These are phyloP conservation scores for Aspergillus uvarum DNA, from an alignment of 2,329 filamentous ascomycete species.

Conservation along the genomic window DNA sequence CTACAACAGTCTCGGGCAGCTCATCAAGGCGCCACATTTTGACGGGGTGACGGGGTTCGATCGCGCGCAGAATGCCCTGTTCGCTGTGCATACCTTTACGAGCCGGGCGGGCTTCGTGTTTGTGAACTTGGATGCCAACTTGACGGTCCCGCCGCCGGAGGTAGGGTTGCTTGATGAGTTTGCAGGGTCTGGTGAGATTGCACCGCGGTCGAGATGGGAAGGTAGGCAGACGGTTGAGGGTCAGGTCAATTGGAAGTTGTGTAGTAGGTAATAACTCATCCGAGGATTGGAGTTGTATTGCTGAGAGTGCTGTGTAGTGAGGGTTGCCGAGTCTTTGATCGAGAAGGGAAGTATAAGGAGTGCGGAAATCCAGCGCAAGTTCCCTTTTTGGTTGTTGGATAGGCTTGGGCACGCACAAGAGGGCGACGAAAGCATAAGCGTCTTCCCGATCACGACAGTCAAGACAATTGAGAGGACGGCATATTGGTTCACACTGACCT, in stretches of 20 bases:
- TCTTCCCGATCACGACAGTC: constrained; percentile 29
- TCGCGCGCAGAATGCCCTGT: constrained; percentile 56
- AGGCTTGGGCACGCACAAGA: not conserved
- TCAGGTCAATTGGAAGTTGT: constrained; percentile 37
- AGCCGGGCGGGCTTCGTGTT: constrained; percentile 27
- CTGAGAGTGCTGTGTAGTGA: constrained; percentile 3
- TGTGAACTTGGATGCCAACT: constrained; percentile 26
- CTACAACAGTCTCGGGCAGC: constrained; percentile 57
- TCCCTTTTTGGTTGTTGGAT: not conserved
- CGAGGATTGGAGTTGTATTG: not conserved
- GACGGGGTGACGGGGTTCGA: constrained; percentile 58
- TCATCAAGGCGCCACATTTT: constrained; percentile 62
- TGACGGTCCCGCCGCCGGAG: not conserved
- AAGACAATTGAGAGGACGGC: constrained; percentile 19
- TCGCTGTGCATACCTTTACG: constrained; percentile 36
- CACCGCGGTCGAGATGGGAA: constrained; percentile 24
- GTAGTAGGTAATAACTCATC: constrained; percentile 20
- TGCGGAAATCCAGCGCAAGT: not conserved
- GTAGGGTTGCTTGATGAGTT: constrained; percentile 15
- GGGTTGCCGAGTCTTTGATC: not conserved
- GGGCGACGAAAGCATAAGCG: not conserved
- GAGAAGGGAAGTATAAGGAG: not conserved
- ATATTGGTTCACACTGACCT: constrained; percentile 26
- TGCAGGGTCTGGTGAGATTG: constrained; percentile 10
- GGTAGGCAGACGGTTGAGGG: constrained; percentile 29